phyloP scores from a whole-genome alignment of 768 basidiomycete genomes.

The Tephrocybe sp. region DNA sequence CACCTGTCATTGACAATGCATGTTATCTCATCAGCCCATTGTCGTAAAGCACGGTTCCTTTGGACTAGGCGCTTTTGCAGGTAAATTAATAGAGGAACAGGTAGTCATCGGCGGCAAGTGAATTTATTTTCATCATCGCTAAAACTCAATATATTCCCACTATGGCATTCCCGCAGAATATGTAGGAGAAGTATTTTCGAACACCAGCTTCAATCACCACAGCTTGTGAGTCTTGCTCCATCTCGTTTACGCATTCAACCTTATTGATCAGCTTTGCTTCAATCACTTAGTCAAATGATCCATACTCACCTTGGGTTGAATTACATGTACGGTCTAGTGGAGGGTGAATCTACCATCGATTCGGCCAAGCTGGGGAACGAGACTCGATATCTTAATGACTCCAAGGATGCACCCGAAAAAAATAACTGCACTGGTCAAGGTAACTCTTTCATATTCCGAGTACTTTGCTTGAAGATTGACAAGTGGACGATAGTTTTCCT shows the following conservation, averaged over 20 bases:
- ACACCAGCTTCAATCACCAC: not conserved
- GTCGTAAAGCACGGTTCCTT: slow-evolving; percentile 29
- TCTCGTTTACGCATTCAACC: not conserved
- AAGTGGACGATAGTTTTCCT: not conserved
- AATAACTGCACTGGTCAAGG: slow-evolving; percentile 18
- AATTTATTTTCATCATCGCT: not conserved
- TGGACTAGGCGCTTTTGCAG: slow-evolving; percentile 48
- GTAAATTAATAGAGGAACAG: slow-evolving; percentile 5
- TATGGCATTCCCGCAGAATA: slow-evolving; percentile 33
- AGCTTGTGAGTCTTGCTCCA: slow-evolving; percentile 4
- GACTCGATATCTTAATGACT: slow-evolving; percentile 23
- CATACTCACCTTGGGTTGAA: slow-evolving; percentile 10
- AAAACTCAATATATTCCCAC: not conserved
- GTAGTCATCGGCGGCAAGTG: slow-evolving; percentile 24
- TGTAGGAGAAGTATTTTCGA: slow-evolving; percentile 27
- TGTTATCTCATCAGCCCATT: slow-evolving; percentile 23
- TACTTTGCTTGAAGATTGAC: not conserved
- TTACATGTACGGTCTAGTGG: slow-evolving; percentile 12
- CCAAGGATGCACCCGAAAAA: slow-evolving; percentile 2
- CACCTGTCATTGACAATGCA: not conserved
- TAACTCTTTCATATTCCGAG: not conserved
- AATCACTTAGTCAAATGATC: slow-evolving; percentile 4
- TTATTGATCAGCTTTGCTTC: not conserved
- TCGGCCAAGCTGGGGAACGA: slow-evolving; percentile 22
- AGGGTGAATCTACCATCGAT: slow-evolving; percentile 12